Percentiles rank a stretch among this genome's conserved stretches.
Conservation (phyloP, 805 yeast species). For the Wickerhamiella hasegawae region DNA sequence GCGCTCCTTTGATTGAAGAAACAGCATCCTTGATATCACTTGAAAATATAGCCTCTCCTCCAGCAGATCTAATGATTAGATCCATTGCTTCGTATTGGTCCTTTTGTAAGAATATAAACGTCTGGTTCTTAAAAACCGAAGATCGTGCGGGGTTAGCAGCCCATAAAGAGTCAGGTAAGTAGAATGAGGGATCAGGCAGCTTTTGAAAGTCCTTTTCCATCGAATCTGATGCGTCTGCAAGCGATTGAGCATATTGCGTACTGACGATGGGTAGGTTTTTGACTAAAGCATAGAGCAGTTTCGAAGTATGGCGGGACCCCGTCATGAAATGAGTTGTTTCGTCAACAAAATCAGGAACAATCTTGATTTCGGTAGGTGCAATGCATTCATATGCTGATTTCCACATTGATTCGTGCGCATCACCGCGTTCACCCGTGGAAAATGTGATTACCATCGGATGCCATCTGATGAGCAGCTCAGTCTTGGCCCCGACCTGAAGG, state of each 20-base stretch:
- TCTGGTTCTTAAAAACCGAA: constrained; percentile 13
- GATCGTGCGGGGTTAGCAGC: constrained; percentile 15
- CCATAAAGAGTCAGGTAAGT: constrained; percentile 14
- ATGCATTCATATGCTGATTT: constrained; percentile 8
- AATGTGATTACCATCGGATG: constrained; percentile 14
- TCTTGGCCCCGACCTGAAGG: constrained; percentile 13
- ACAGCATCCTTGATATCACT: neutral
- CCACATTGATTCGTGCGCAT: constrained; percentile 9
- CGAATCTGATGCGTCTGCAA: constrained; percentile 9
- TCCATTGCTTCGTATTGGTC: constrained; percentile 14
- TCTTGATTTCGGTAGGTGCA: constrained; percentile 18
- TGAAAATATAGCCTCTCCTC: constrained; percentile 10
- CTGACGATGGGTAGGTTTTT: constrained; percentile 20
- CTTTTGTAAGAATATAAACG: constrained; percentile 17
- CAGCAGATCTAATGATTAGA: constrained; percentile 16
- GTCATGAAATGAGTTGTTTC: constrained; percentile 19
- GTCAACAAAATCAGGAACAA: constrained; percentile 10
- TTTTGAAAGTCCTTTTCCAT: constrained; percentile 12
- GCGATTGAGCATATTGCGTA: constrained; percentile 13
- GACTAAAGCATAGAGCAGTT: constrained; percentile 21
- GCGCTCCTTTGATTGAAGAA: too few relatives aligned
- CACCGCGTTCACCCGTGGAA: constrained; percentile 12
- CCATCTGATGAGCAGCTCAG: constrained; percentile 15
- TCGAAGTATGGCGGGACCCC: constrained; percentile 16
- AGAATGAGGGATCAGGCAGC: constrained; percentile 17